These are phyloP conservation scores for Laburnicola sp. DNA, from an alignment of 2,329 filamentous ascomycete genomes.

Conservation along the genomic window DNA sequence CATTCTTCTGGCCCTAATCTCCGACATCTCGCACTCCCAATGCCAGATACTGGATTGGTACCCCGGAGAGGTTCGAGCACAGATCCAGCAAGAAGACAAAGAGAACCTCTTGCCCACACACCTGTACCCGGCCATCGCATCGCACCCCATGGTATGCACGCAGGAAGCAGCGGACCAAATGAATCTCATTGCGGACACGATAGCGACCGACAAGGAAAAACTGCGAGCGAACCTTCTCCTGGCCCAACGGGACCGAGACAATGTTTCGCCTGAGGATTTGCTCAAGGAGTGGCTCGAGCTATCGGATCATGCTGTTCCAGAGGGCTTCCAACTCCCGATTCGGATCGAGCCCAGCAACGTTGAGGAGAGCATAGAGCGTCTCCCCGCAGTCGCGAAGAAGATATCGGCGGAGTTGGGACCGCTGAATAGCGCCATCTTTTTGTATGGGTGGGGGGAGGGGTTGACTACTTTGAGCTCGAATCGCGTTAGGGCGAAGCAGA, in stretches of 20 bases:
- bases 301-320: conserved; percentile 59
- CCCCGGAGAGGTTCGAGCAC: conserved; percentile 54
- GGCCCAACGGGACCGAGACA: conserved; percentile 44
- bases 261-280: conserved; percentile 18
- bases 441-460: conserved; percentile 68
- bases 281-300: conserved; percentile 40
- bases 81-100: conserved; percentile 66
- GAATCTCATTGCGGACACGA: conserved; percentile 47
- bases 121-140: conserved; percentile 64
- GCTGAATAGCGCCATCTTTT: conserved; percentile 71
- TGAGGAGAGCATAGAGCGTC: conserved; percentile 33
- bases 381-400: conserved; percentile 52
- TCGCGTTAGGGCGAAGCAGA: conserved; percentile 65
- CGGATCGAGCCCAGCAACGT: conserved; percentile 54
- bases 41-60: conserved; percentile 52
- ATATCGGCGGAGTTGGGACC: conserved; percentile 56
- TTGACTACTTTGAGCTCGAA: conserved; percentile 73
- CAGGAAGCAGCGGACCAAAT: conserved; percentile 66
- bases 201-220: conserved; percentile 50
- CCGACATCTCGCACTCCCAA: conserved; percentile 68
- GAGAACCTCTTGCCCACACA: conserved; percentile 63
- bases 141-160: conserved; percentile 66
- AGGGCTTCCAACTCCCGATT: conserved; percentile 64
- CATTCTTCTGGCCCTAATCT: conserved; percentile 71
- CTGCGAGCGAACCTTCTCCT: conserved; percentile 63